These are phyloP conservation scores for Rhytidhysteron rufulum DNA, from an alignment of 2,329 filamentous ascomycete species.

Conservation along the genomic window DNA sequence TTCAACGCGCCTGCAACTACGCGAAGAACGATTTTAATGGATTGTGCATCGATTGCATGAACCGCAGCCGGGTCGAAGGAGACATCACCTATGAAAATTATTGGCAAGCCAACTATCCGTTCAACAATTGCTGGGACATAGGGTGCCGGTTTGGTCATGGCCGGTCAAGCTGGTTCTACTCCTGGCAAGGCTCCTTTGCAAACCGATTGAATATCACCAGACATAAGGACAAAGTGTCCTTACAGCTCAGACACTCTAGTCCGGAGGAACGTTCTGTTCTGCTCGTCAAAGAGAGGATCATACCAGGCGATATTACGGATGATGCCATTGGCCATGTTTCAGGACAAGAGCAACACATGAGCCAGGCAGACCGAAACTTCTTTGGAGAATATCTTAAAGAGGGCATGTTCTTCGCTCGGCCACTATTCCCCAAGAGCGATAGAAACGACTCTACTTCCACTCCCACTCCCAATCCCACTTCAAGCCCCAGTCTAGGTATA, in stretches of 20 bases:
- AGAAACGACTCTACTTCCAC: not conserved
- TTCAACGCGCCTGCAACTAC: slow-evolving; percentile 11
- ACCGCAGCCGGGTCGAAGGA: slow-evolving; percentile 9
- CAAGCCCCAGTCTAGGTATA: too few species aligned
- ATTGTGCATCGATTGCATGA: slow-evolving; percentile 16
- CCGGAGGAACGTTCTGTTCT: not conserved
- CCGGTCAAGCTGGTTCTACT: slow-evolving; percentile 27
- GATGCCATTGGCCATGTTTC: too few species aligned
- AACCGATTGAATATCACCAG: not conserved
- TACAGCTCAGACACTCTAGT: not conserved
- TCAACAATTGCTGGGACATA: slow-evolving; percentile 19
- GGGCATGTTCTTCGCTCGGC: not conserved
- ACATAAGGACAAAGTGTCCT: not conserved
- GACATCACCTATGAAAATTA: slow-evolving; percentile 10
- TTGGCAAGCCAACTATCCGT: slow-evolving; percentile 13
- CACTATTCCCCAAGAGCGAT: not conserved
- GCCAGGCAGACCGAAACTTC: too few species aligned
- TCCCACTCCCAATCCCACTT: not conserved
- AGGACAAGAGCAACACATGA: too few species aligned
- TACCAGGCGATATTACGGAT: too few species aligned
- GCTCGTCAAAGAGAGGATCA: not conserved
- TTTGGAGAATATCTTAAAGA: too few species aligned
- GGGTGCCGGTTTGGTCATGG: slow-evolving; percentile 22
- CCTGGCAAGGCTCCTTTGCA: slow-evolving; percentile 10
- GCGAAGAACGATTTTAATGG: slow-evolving; percentile 12